Evolutionary conservation across 2,329 filamentous ascomycete genomes (phyloP), one percentile per base, ranked within the genome.

Genomic region (Dactylellina leptospora): DNA sequence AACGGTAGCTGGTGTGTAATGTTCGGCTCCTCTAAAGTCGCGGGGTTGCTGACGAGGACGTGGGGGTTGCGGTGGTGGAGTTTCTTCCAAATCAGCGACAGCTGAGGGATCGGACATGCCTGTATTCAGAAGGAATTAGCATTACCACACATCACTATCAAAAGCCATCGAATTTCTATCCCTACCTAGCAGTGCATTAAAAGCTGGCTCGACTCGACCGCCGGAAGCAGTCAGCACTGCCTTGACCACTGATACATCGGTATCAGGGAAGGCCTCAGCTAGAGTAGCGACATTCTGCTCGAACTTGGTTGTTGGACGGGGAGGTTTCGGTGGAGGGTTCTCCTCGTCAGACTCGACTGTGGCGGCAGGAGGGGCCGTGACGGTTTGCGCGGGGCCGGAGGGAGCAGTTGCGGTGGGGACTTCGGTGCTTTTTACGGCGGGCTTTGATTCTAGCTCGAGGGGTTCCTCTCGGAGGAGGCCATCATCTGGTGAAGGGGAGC

Each of bases 211-310:
- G 50, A 97, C 88, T 77, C 89, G 87, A 70, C 93, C 93, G 68
- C 88, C 85, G 79, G 95, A 97, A 11, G 95, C 95, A 22, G 86
- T 85, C 74, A 99, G 82, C 0, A 99, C 90, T 27, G 95, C 95
- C 80, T 89, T 96, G 80, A 99, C 86, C 48, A 99, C 90, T 45
- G 87, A 80, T 5, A 82, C 79, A 59, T 99, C 95, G 72, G 97
- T 90, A 61, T 83, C 85, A 0, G 95, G 95, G 77, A 99, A 99
- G 0, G 95, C 95, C 80, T 99, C 95, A 79, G 91, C 93, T 62
- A 99, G 84, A 2, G 92, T 97, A 77, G 87, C 86, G 80, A 93
- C 90, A 50, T 92, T 92, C 82, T 96, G 90, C 80, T 96, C 89
- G 72, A 89, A 85, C 74, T 95, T 89, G 74, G 87, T 91, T 77